phyloP scores from a whole-genome alignment of 1,139 yeast species.

The Diutina neorugosa region DNA sequence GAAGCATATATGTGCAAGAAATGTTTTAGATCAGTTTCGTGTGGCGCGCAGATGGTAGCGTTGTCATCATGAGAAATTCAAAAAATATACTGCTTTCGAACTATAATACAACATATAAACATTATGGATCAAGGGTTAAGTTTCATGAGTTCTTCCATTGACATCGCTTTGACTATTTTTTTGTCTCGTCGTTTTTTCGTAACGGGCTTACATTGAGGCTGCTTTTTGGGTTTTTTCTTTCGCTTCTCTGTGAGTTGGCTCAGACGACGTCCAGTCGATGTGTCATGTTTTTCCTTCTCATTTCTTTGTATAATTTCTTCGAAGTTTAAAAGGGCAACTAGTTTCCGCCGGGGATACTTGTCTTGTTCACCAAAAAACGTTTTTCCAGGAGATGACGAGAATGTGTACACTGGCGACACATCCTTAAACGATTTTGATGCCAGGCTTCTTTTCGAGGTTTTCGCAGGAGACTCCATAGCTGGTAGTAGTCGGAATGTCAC shows the following conservation, averaged over 20 bases:
- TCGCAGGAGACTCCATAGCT: neutral
- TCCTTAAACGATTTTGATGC: neutral
- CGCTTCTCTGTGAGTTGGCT: neutral
- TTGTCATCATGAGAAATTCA: too few species aligned
- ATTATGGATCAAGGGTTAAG: too few species aligned
- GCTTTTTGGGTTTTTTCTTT: constrained; percentile 4
- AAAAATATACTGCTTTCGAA: too few species aligned
- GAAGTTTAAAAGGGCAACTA: constrained; percentile 17
- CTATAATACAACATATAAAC: neutral
- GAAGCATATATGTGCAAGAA: neutral
- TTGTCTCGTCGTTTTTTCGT: constrained; percentile 13
- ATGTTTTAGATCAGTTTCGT: neutral
- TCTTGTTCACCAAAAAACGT: constrained; percentile 13
- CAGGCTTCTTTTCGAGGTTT: neutral
- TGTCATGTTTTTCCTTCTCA: constrained; percentile 7
- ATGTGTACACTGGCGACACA: constrained; percentile 9
- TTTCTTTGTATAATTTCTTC: constrained; percentile 15
- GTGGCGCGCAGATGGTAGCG: neutral
- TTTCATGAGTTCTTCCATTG: constrained; percentile 6
- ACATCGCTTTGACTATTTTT: constrained; percentile 15
- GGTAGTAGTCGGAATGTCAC: neutral
- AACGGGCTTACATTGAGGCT: constrained; percentile 6
- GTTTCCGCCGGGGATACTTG: constrained; percentile 14
- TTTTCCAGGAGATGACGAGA: constrained; percentile 14
- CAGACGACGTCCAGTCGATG: neutral